Evolutionary conservation across 345 rosid species (phyloP).

Genomic region (Draba incana): DNA sequence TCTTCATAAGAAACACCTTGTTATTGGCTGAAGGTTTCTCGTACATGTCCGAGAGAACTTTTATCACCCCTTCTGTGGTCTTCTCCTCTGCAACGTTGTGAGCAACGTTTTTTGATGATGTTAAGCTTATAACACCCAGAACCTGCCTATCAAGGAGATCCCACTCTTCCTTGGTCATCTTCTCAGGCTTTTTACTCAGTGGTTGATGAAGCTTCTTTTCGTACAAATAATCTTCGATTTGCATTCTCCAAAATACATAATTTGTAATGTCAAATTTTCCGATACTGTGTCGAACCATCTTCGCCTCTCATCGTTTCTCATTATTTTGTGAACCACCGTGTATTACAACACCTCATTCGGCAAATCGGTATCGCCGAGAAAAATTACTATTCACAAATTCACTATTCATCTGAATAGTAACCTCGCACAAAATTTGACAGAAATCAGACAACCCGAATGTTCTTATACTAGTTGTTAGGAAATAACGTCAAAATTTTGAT

Average conservation of each 20-base stretch:
- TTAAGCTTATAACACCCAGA: neutral
- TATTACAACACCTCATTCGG: too few species aligned
- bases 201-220: neutral
- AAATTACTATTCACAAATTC: too few species aligned
- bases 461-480: too few species aligned
- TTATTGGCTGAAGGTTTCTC: neutral
- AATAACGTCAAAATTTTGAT: too few species aligned
- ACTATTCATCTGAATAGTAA: too few species aligned
- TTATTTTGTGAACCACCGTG: neutral
- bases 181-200: neutral
- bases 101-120: neutral
- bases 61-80: neutral
- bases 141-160: neutral
- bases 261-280: neutral
- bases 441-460: too few species aligned
- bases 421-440: too few species aligned
- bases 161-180: neutral
- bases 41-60: neutral
- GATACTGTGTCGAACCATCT: neutral
- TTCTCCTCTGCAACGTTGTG: neutral
- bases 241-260: neutral
- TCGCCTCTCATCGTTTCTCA: neutral
- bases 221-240: neutral
- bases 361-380: too few species aligned
- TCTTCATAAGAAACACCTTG: neutral